phyloP scores from a whole-genome alignment of 2,329 filamentous ascomycete genomes.

The Aspergillus sp. region DNA sequence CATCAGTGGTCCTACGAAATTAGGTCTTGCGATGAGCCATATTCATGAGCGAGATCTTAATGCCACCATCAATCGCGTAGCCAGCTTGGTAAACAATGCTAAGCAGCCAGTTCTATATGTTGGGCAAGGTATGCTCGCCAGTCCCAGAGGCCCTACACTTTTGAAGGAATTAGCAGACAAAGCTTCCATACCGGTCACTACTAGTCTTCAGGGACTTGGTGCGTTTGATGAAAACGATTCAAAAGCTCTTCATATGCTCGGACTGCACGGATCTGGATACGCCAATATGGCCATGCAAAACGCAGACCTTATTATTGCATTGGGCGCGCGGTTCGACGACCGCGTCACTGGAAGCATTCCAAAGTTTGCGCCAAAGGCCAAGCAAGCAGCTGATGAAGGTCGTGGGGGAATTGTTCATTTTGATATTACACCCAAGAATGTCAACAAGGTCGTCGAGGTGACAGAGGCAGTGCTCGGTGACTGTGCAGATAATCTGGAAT shows the following conservation, averaged over 20 bases:
- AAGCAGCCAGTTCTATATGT: slow-evolving; percentile 97
- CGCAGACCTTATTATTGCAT: slow-evolving; percentile 90
- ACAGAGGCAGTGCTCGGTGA: slow-evolving; percentile 97
- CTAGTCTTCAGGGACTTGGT: slow-evolving; percentile 90
- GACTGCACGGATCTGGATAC: slow-evolving; percentile 96
- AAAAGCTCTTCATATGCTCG: slow-evolving; percentile 96
- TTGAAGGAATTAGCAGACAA: slow-evolving; percentile 88
- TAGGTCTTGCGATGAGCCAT: no score
- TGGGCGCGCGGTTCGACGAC: slow-evolving; percentile 93
- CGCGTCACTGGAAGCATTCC: slow-evolving; percentile 79
- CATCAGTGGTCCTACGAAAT: slow-evolving; percentile 59
- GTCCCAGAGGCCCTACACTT: slow-evolving; percentile 73
- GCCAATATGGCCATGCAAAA: slow-evolving; percentile 99
- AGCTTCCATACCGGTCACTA: slow-evolving; percentile 88
- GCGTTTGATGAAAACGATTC: slow-evolving; percentile 89
- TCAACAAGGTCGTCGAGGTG: slow-evolving; percentile 98
- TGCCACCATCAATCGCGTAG: no score
- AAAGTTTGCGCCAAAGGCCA: slow-evolving; percentile 88
- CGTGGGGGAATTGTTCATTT: slow-evolving; percentile 96
- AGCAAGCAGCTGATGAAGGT: slow-evolving; percentile 76
- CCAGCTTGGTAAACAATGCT: slow-evolving; percentile 79
- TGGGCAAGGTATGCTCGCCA: slow-evolving; percentile 82
- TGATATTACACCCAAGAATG: slow-evolving; percentile 99
- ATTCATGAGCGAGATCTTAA: no score
- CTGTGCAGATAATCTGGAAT: slow-evolving; percentile 73